Conservation (phyloP, 108 stramenopile species). For the Fistulifera solaris region DNA sequence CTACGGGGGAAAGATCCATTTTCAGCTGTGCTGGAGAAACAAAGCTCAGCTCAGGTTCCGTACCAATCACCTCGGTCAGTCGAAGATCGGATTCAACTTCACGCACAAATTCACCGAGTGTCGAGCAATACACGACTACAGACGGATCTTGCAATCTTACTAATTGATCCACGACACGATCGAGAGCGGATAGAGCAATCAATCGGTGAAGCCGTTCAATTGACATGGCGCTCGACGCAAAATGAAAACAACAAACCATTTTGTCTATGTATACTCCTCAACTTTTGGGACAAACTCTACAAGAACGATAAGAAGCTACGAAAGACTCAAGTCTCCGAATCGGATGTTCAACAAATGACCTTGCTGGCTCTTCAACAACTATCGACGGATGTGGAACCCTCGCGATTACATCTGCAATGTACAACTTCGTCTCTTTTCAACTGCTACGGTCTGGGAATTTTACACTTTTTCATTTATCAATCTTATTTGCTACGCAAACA, state of each 20-base stretch:
- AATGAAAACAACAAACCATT: slow-evolving; percentile 10
- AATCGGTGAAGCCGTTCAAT: background rate
- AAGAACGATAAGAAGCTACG: slow-evolving; percentile 3
- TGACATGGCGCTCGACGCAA: background rate
- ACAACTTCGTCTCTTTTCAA: slow-evolving; percentile 18
- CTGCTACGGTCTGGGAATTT: slow-evolving; percentile 31
- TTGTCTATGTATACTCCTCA: slow-evolving; percentile 32
- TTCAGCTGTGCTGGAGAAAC: slow-evolving; percentile 2
- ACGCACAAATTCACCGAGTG: slow-evolving; percentile 32
- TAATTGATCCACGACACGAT: slow-evolving; percentile 17
- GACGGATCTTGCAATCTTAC: slow-evolving; percentile 24
- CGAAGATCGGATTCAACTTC: background rate
- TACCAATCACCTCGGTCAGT: slow-evolving; percentile 19
- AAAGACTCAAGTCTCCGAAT: background rate
- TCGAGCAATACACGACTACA: background rate
- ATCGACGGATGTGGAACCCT: slow-evolving; percentile 5
- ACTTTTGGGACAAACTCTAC: slow-evolving; percentile 34
- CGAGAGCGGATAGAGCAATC: slow-evolving; percentile 2
- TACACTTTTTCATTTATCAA: slow-evolving; percentile 50
- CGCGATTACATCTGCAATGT: slow-evolving; percentile 1
- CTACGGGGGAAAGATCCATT: slow-evolving; percentile 46
- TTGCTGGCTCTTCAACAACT: slow-evolving; percentile 4
- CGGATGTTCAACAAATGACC: slow-evolving; percentile 2
- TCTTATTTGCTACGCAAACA: slow-evolving; percentile 28
- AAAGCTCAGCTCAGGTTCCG: slow-evolving; percentile 15